These are phyloP conservation scores for Akanthomyces dipterigenus DNA, from an alignment of 2,329 filamentous ascomycete genomes.

Conservation along the genomic window DNA sequence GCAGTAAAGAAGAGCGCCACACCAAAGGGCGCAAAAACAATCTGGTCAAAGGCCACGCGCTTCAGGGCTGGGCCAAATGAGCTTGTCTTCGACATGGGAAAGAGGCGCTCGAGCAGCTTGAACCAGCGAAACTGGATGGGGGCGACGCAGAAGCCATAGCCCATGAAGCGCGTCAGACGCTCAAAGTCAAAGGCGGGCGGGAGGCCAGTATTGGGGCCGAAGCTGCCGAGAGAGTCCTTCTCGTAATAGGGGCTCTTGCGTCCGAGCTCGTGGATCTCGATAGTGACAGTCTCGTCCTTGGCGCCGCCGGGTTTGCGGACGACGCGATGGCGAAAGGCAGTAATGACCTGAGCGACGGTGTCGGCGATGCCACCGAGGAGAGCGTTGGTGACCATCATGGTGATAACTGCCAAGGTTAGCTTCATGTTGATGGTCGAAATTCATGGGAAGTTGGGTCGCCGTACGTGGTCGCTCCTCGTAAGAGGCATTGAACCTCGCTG, in stretches of 20 bases:
- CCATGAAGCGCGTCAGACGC: constrained; percentile 89
- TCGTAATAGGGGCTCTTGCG: constrained; percentile 65
- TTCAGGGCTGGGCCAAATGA: constrained; percentile 76
- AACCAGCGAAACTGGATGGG: constrained; percentile 97
- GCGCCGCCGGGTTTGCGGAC: constrained; percentile 54
- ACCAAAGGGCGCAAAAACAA: constrained; percentile 86
- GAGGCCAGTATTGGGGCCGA: constrained; percentile 30
- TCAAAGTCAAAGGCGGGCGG: constrained; percentile 94
- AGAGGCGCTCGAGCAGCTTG: constrained; percentile 69
- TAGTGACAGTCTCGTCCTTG: constrained; percentile 67
- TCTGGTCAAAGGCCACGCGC: constrained; percentile 84
- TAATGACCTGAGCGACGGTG: constrained; percentile 90
- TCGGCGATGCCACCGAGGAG: constrained; percentile 93
- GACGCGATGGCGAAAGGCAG: constrained; percentile 66
- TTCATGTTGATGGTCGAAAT: constrained; percentile 3
- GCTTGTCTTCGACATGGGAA: constrained; percentile 74
- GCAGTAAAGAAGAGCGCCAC: constrained; percentile 86
- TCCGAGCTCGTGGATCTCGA: constrained; percentile 85
- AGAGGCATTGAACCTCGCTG: constrained; percentile 85
- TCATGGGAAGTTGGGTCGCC: constrained; percentile 18
- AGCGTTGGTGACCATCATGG: constrained; percentile 98
- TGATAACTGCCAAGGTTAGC: constrained; percentile 59
- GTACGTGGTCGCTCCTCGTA: constrained; percentile 83
- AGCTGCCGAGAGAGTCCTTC: constrained; percentile 58
- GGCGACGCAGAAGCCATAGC: constrained; percentile 94